Percentiles rank a stretch among this genome's conserved stretches.
Evolutionary conservation across 2,329 filamentous ascomycete genomes (phyloP).

Genomic region (Colletotrichum coccodes): DNA sequence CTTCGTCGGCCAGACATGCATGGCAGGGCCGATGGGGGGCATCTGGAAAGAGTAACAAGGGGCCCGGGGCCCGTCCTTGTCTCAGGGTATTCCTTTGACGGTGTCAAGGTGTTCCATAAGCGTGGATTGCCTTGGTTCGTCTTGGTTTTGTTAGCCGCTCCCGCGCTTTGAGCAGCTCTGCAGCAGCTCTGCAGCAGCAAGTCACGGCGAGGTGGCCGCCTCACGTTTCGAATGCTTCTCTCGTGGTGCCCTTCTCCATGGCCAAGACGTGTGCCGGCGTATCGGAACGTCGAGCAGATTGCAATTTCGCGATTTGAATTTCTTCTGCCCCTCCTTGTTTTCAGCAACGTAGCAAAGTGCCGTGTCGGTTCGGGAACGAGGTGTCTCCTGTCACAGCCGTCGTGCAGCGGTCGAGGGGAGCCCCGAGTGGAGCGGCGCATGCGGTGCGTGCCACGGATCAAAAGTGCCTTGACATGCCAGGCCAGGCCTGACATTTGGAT

Average conservation of each 20-base stretch:
- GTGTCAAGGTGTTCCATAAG: constrained; percentile 9
- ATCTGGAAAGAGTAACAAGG: constrained; percentile 4
- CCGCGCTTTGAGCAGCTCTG: constrained; percentile 11
- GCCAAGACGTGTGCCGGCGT: neutral
- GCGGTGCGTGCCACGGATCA: constrained; percentile 1
- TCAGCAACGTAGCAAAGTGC: neutral
- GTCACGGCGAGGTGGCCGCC: neutral
- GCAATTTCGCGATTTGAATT: constrained; percentile 4
- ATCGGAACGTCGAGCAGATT: neutral
- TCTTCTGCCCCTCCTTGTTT: constrained; percentile 5
- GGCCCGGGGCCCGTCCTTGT: constrained; percentile 5
- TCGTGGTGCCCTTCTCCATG: neutral
- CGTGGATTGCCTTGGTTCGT: neutral
- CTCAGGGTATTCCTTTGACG: constrained; percentile 20
- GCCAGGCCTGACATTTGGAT: neutral
- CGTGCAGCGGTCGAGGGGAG: constrained; percentile 2
- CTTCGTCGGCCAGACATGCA: constrained; percentile 9
- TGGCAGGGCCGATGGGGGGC: constrained; percentile 18
- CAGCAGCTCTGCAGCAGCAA: constrained; percentile 13
- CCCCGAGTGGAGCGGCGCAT: neutral
- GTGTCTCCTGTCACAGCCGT: constrained; percentile 20
- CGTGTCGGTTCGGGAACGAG: constrained; percentile 1
- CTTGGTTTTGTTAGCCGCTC: constrained; percentile 17
- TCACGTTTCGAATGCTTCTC: constrained; percentile 8
- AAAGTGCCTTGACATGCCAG: constrained; percentile 7